Base-by-base conservation (phyloP, 192 early-diverging fungal genomes). In the Coemansia sp. region DNA sequence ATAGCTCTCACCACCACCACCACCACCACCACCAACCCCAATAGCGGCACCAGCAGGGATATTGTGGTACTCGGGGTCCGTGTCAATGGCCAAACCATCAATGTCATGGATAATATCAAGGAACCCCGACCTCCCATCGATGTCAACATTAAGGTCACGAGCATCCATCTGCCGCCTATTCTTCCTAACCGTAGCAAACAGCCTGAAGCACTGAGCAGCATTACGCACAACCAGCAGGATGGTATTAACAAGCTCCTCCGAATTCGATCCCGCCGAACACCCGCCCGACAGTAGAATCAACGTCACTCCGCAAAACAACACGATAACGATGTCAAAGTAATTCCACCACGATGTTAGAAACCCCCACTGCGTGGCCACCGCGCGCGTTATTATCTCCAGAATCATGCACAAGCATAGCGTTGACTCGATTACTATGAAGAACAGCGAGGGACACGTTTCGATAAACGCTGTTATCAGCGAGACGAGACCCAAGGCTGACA, bases 321-420 rank as follows among this genome's bases (percentile, higher is more conserved):
- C 90, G 7, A 93, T 71, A 7, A 91, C 55, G 25, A 90, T 86
- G 63, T 93, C 92, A 48, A 91, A 79, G 59, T 88, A 79, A 72
- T 93, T 93, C 84, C 88, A 91, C 65, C 86, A 79, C 7, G 90
- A 90, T 40, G 75, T 80, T 11, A 83, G 54, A 48, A 85, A 82
- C 59, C 63, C 40, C 61, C 53, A 74, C 41, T 90, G 80, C 61
- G 90, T 84, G 4, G 92, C 92, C 0, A 91, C 70, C 5, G 85
- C 71, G 14, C 92, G 86, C 22, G 88, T 81, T 2, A 75, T 71
- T 5, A 93, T 89, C 71, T 93, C 92, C 17, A 86, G 68, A 55
- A 90, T 87, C 92, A 93, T 93, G 61, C 88, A 89, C 16, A 87
- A 54, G 60, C 91, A 92, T 55, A 93, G 86, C 17, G 88, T 84